Conservation (phyloP, 2,329 filamentous ascomycete genomes). For the Fusarium denticulatum region DNA sequence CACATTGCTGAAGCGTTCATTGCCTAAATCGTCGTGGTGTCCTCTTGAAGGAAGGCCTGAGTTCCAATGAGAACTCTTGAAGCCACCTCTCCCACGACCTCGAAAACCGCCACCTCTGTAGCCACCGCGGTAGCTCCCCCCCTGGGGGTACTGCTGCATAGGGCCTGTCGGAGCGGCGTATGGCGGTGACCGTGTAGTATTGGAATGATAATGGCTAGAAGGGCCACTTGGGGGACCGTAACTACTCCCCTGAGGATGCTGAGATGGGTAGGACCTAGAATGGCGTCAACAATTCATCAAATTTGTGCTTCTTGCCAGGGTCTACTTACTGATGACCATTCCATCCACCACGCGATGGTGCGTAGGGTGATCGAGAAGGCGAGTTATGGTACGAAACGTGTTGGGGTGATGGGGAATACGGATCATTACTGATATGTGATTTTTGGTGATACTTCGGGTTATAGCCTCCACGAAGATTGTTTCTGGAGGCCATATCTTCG, state of each 20-base stretch:
- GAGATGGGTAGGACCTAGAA: constrained; percentile 68
- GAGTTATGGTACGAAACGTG: constrained; percentile 58
- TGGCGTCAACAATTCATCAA: constrained; percentile 6
- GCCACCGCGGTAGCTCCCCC: constrained; percentile 56
- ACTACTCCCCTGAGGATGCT: constrained; percentile 62
- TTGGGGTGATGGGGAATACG: constrained; percentile 56
- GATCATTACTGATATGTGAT: constrained; percentile 51
- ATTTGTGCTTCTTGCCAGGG: no score
- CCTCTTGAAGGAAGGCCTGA: constrained; percentile 37
- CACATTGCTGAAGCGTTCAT: constrained; percentile 30
- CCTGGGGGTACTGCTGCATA: constrained; percentile 61
- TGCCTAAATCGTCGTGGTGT: constrained; percentile 35
- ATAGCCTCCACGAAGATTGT: constrained; percentile 55
- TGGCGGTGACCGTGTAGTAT: constrained; percentile 58
- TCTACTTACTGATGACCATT: constrained; percentile 53
- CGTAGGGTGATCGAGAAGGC: constrained; percentile 56
- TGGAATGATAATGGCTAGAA: constrained; percentile 64
- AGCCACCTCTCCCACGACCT: constrained; percentile 70
- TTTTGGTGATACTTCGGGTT: constrained; percentile 52
- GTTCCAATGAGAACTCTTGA: constrained; percentile 74
- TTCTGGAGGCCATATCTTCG: constrained; percentile 59
- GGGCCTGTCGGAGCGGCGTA: constrained; percentile 68
- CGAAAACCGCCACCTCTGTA: constrained; percentile 68
- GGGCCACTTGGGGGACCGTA: constrained; percentile 64
- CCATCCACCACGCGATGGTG: constrained; percentile 52